Evolutionary conservation across 345 rosid species (phyloP).

Genomic region (Eucalyptus erythrocorys): DNA sequence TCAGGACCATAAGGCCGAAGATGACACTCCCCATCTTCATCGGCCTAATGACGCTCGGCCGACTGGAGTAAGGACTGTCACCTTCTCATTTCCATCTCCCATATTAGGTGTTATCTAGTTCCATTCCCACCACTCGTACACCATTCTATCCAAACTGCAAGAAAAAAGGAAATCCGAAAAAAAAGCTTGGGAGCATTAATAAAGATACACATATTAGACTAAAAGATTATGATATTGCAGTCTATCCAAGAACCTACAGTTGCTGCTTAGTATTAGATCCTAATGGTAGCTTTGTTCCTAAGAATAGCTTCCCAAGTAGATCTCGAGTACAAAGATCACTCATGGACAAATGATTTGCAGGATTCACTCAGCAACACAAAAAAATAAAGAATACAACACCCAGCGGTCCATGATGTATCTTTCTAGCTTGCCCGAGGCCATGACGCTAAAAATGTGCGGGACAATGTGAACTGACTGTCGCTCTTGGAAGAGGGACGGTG

Average conservation of each 20-base stretch:
- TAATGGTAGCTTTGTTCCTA: not conserved
- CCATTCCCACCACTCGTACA: too few relatives aligned
- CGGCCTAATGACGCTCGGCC: constrained; percentile 46
- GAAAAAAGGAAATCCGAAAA: too few relatives aligned
- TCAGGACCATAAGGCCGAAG: constrained; percentile 25
- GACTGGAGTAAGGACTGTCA: constrained; percentile 45
- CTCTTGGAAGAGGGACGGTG: too few relatives aligned
- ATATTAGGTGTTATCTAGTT: too few relatives aligned
- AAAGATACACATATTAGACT: not conserved
- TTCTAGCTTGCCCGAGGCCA: too few relatives aligned
- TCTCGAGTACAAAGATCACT: not conserved
- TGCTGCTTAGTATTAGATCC: not conserved
- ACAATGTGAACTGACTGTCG: too few relatives aligned
- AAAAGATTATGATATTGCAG: not conserved
- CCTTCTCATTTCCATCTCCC: too few relatives aligned
- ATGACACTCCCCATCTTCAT: constrained; percentile 60
- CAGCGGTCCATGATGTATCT: not conserved
- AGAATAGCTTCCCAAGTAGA: not conserved
- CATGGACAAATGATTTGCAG: not conserved
- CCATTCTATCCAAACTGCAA: too few relatives aligned
- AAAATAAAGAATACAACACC: not conserved
- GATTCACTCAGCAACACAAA: not conserved
- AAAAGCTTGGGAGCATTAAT: constrained; percentile 49
- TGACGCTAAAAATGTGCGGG: too few relatives aligned
- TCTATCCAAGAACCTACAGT: not conserved